Conservation (phyloP, 305 asterid genomes). For the Rubia occidens region DNA sequence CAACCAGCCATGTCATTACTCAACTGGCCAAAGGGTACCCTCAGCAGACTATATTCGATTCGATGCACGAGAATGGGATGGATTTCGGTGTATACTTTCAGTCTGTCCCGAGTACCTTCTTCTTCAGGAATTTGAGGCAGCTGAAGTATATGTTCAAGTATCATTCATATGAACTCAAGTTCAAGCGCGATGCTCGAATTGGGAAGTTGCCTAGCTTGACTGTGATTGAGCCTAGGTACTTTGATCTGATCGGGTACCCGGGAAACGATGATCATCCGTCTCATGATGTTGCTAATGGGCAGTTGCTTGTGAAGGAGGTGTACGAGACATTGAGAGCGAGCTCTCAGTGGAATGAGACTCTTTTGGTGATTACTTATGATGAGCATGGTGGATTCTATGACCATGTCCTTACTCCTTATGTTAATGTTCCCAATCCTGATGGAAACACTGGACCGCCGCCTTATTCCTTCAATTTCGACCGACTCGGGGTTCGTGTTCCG, state of each 20-base stretch:
- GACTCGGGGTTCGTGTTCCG: constrained; percentile 85
- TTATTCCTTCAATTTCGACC: constrained; percentile 57
- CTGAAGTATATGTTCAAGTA: constrained; percentile 59
- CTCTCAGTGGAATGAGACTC: constrained; percentile 74
- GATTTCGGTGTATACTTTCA: constrained; percentile 60
- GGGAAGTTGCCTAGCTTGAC: constrained; percentile 57
- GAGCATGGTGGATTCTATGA: constrained; percentile 87
- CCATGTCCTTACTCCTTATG: constrained; percentile 66
- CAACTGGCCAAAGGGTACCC: constrained; percentile 57
- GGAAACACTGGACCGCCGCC: constrained; percentile 81
- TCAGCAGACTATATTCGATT: constrained; percentile 63
- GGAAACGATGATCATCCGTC: constrained; percentile 91
- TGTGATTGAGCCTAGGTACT: constrained; percentile 76
- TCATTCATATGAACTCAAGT: constrained; percentile 44
- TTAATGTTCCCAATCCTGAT: constrained; percentile 67
- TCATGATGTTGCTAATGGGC: constrained; percentile 84
- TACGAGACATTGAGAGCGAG: constrained; percentile 62
- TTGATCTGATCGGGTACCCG: constrained; percentile 46
- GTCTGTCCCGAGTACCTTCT: constrained; percentile 53
- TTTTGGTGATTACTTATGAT: constrained; percentile 57
- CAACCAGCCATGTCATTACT: constrained; percentile 49
- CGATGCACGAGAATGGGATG: constrained; percentile 42
- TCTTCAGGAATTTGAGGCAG: constrained; percentile 55
- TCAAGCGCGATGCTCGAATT: constrained; percentile 50
- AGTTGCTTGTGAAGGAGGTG: constrained; percentile 64